Evolutionary conservation across 2,329 filamentous ascomycete genomes (phyloP).

Genomic region (Emergomyces pasteurianus): DNA sequence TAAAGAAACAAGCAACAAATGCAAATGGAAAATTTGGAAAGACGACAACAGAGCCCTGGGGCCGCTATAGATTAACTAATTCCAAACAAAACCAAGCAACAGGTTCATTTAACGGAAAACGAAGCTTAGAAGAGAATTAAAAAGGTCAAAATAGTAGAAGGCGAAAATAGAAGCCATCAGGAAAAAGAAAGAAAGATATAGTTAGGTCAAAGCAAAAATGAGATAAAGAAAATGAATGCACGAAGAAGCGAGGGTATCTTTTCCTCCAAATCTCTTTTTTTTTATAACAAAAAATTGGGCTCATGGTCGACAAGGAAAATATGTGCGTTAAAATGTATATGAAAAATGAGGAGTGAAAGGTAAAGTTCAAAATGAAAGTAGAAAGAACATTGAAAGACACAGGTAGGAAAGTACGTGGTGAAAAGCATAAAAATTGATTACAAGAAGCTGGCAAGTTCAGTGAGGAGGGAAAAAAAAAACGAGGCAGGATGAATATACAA

Average conservation of each 20-base stretch:
- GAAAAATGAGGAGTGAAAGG: neutral
- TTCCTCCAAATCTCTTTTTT: slow-evolving; percentile 4
- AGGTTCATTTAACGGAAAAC: neutral
- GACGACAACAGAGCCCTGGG: neutral
- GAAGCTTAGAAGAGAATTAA: neutral
- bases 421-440: neutral
- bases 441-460: neutral
- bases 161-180: neutral
- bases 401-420: neutral
- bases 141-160: neutral
- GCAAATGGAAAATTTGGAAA: neutral
- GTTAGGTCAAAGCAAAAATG: neutral
- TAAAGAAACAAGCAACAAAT: slow-evolving; percentile 3
- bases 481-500: neutral
- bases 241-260: slow-evolving; percentile 3
- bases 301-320: neutral
- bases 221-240: neutral
- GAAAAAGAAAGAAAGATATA: neutral
- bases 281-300: neutral
- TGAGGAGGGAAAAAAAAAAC: neutral
- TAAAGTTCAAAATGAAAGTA: neutral
- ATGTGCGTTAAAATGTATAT: neutral
- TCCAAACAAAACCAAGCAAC: neutral
- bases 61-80: neutral
- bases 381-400: neutral